These are phyloP conservation scores for Leersia perrieri DNA, from an alignment of 176 grass and related monocot genomes.

Conservation along the genomic window DNA sequence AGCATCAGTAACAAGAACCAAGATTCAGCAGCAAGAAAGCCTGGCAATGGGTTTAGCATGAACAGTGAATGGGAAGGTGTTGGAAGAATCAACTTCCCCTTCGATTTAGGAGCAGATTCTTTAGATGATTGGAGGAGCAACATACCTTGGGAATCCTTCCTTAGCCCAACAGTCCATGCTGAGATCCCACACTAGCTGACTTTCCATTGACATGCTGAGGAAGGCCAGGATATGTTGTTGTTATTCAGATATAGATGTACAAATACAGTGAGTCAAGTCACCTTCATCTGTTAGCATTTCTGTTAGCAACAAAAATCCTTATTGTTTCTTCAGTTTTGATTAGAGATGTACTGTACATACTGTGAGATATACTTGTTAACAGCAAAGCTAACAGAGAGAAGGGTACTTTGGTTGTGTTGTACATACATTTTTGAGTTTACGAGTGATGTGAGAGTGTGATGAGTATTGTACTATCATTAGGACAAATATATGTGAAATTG, in stretches of 20 bases:
- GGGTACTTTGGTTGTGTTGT: slow-evolving; percentile 30
- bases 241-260: slow-evolving; percentile 31
- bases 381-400: slow-evolving; percentile 65
- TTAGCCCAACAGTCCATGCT: slow-evolving; percentile 49
- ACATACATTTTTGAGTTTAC: slow-evolving; percentile 12
- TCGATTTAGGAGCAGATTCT: slow-evolving; percentile 54
- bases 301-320: slow-evolving; percentile 46
- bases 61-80: slow-evolving; percentile 44
- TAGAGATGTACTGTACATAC: slow-evolving; percentile 30
- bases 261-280: slow-evolving; percentile 20
- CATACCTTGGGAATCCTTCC: slow-evolving; percentile 68
- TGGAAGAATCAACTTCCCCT: slow-evolving; percentile 48
- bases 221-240: not conserved
- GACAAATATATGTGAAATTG: not conserved
- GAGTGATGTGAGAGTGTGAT: not conserved
- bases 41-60: slow-evolving; percentile 30
- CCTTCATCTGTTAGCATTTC: slow-evolving; percentile 75
- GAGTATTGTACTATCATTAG: not conserved
- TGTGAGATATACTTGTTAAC: slow-evolving; percentile 50
- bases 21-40: slow-evolving; percentile 19
- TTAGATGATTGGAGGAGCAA: slow-evolving; percentile 78
- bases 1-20: slow-evolving; percentile 22
- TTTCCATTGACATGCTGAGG: slow-evolving; percentile 9
- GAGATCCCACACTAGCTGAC: slow-evolving; percentile 46
- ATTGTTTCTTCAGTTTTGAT: slow-evolving; percentile 43